Conservation (phyloP, 306 rosid species). For the Gillenia trifoliata region DNA sequence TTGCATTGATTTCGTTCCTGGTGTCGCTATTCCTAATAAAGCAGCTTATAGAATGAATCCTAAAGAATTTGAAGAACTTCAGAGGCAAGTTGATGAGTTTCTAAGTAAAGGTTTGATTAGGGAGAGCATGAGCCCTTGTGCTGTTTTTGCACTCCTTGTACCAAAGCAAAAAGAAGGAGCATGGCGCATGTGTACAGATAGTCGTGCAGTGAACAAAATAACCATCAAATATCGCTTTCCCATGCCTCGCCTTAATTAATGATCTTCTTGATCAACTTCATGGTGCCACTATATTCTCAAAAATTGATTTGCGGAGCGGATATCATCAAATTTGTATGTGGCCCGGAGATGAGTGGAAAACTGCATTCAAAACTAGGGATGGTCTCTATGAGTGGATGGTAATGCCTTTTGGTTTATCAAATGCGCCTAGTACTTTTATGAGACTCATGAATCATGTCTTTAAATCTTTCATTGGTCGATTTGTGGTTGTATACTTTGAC, state of each 20-base stretch:
- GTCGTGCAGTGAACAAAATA: not conserved
- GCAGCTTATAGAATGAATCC: not conserved
- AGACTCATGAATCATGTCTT: not conserved
- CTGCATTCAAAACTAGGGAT: not conserved
- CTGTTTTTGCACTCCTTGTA: not conserved
- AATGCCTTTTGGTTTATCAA: not conserved
- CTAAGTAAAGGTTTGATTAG: not conserved
- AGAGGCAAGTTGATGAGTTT: not conserved
- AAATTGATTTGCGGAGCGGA: not conserved
- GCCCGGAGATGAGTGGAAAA: not conserved
- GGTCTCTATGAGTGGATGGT: not conserved
- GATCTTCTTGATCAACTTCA: not conserved
- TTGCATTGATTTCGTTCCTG: not conserved
- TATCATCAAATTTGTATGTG: not conserved
- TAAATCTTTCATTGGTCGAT: not conserved
- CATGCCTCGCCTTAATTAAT: not conserved
- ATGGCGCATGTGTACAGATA: not conserved
- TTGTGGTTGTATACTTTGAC: not conserved
- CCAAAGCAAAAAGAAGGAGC: not conserved
- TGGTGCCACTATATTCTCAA: not conserved
- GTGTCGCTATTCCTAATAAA: not conserved
- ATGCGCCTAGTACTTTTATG: slow-evolving; percentile 1
- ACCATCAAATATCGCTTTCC: not conserved
- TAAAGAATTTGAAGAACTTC: not conserved
- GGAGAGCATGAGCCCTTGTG: not conserved